Conservation (phyloP, 768 basidiomycete genomes). For the Lactarius pseudohatsudake region DNA sequence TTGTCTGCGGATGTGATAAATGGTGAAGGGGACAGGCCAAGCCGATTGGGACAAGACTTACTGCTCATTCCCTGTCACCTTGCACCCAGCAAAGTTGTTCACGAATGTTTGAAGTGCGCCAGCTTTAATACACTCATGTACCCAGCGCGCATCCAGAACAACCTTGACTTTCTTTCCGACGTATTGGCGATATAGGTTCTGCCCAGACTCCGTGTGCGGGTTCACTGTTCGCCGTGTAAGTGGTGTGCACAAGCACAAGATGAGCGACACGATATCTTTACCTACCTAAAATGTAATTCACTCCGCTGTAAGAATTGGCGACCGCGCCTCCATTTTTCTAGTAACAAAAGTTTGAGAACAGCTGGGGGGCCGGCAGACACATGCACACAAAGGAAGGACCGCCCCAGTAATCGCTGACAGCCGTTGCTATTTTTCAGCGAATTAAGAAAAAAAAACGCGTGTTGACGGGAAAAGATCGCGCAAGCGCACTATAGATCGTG, state of each 20-base stretch:
- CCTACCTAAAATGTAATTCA: conserved; percentile 77
- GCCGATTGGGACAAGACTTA: conserved; percentile 39
- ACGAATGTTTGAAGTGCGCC: conserved; percentile 71
- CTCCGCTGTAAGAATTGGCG: conserved; percentile 73
- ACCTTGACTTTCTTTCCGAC: conserved; percentile 77
- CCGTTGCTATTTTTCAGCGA: background rate
- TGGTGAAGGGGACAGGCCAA: conserved; percentile 16
- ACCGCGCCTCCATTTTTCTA: conserved; percentile 80
- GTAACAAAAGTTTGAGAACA: conserved; percentile 16
- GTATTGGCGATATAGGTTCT: conserved; percentile 79
- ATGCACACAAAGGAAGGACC: background rate
- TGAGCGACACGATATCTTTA: conserved; percentile 20
- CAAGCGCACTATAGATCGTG: conserved; percentile 4
- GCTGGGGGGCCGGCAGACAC: background rate
- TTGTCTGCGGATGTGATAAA: conserved; percentile 3
- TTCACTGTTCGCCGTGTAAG: conserved; percentile 53
- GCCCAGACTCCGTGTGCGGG: conserved; percentile 74
- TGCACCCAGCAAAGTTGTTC: conserved; percentile 78
- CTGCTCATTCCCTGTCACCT: conserved; percentile 73
- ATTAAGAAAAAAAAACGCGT: conserved; percentile 8
- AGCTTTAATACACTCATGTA: conserved; percentile 70
- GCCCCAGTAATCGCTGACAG: background rate
- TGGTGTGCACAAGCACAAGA: background rate
- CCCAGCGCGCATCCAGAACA: conserved; percentile 72
- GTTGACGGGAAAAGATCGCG: background rate